These are phyloP conservation scores for Trichoderma brevicompactum DNA, from an alignment of 2,329 filamentous ascomycete genomes.

Conservation along the genomic window DNA sequence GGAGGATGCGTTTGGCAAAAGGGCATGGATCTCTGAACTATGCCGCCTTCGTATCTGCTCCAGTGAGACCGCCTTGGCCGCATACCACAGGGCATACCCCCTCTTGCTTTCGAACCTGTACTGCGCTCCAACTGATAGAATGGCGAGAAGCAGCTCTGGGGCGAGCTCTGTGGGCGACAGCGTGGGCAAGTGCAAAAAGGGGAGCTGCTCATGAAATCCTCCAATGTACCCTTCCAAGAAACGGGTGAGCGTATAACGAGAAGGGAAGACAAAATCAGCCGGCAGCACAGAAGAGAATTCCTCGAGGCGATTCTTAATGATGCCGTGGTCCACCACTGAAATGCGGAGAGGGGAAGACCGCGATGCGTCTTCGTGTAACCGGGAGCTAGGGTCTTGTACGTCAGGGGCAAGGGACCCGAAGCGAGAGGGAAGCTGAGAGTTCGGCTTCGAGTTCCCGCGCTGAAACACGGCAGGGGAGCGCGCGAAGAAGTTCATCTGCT, in stretches of 20 bases:
- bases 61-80: slow-evolving; percentile 60
- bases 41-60: slow-evolving; percentile 63
- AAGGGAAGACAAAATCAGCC: slow-evolving; percentile 68
- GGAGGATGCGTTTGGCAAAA: slow-evolving; percentile 60
- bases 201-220: slow-evolving; percentile 64
- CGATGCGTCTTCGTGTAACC: slow-evolving; percentile 40
- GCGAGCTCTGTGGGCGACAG: slow-evolving; percentile 66
- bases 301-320: slow-evolving; percentile 62
- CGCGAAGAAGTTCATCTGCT: slow-evolving; percentile 57
- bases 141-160: slow-evolving; percentile 68
- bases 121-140: slow-evolving; percentile 69
- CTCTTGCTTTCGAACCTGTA: slow-evolving; percentile 66
- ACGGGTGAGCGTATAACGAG: slow-evolving; percentile 68
- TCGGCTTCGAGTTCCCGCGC: slow-evolving; percentile 52
- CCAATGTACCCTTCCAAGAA: slow-evolving; percentile 73
- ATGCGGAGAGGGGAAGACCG: slow-evolving; percentile 51
- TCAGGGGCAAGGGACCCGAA: slow-evolving; percentile 61
- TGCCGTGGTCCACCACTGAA: slow-evolving; percentile 57
- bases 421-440: slow-evolving; percentile 58
- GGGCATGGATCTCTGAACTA: slow-evolving; percentile 60
- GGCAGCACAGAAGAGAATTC: slow-evolving; percentile 66
- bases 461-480: slow-evolving; percentile 47
- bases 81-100: slow-evolving; percentile 65
- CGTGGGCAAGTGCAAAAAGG: slow-evolving; percentile 70
- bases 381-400: slow-evolving; percentile 33